These are phyloP conservation scores for Candida pini DNA, from an alignment of 805 yeast genomes.

Conservation along the genomic window DNA sequence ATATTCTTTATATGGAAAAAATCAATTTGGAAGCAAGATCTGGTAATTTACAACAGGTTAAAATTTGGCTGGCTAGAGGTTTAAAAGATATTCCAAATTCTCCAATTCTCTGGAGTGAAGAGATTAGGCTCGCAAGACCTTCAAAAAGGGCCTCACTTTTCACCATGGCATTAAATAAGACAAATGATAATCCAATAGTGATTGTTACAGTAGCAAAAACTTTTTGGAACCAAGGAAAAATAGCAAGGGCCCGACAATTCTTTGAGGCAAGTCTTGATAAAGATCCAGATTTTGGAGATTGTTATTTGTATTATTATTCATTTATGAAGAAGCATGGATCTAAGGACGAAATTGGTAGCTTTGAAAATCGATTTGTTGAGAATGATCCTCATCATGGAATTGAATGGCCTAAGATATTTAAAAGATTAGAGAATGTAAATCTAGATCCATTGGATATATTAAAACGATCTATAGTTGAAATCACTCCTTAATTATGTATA, in stretches of 20 bases:
- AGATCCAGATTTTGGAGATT: slow-evolving; percentile 63
- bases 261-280: slow-evolving; percentile 54
- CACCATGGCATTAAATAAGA: slow-evolving; percentile 64
- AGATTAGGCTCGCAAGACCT: slow-evolving; percentile 42
- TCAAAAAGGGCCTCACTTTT: slow-evolving; percentile 46
- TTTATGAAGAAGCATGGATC: slow-evolving; percentile 36
- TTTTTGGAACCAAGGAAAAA: slow-evolving; percentile 62
- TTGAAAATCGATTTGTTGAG: slow-evolving; percentile 31
- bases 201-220: slow-evolving; percentile 60
- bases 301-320: slow-evolving; percentile 62
- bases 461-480: too few species aligned
- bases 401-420: slow-evolving; percentile 49
- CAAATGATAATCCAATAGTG: slow-evolving; percentile 55
- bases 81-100: slow-evolving; percentile 53
- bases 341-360: slow-evolving; percentile 29
- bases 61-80: slow-evolving; percentile 51
- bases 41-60: slow-evolving; percentile 46
- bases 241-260: slow-evolving; percentile 64
- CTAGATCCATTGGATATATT: slow-evolving; percentile 15
- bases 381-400: slow-evolving; percentile 60
- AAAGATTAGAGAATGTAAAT: slow-evolving; percentile 35
- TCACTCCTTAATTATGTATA: too few species aligned
- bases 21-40: slow-evolving; percentile 50
- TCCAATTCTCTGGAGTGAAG: slow-evolving; percentile 61
- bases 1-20: slow-evolving; percentile 52